Conservation (phyloP, 495 filamentous ascomycete species). For the Penicillium robsamsonii region DNA sequence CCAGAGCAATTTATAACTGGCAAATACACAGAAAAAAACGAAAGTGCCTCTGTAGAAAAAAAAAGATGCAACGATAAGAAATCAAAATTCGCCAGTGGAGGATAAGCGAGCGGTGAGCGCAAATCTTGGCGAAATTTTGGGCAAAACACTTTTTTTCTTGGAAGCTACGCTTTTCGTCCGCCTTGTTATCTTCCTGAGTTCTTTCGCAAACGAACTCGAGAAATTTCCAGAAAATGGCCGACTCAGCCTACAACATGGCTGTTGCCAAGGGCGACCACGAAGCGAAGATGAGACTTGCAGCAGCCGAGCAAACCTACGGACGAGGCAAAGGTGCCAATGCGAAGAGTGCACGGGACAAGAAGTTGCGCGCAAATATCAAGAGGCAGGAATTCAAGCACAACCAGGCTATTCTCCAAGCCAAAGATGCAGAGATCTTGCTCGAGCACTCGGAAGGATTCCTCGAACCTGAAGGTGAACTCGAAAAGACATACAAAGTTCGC, state of each 20-base stretch:
- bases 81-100: slow-evolving; percentile 39
- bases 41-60: slow-evolving; percentile 14
- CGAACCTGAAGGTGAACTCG: slow-evolving; percentile 83
- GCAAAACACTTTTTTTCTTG: slow-evolving; percentile 17
- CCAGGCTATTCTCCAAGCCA: slow-evolving; percentile 73
- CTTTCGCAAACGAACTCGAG: slow-evolving; percentile 14
- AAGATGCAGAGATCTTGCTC: slow-evolving; percentile 92
- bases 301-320: slow-evolving; percentile 79
- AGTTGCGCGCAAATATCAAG: slow-evolving; percentile 76
- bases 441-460: slow-evolving; percentile 86
- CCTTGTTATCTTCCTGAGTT: slow-evolving; percentile 6
- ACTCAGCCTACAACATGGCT: slow-evolving; percentile 28
- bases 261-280: slow-evolving; percentile 34
- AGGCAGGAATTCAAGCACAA: slow-evolving; percentile 78
- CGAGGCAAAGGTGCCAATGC: slow-evolving; percentile 66
- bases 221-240: slow-evolving; percentile 25
- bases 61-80: slow-evolving; percentile 36
- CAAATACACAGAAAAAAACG: slow-evolving; percentile 13
- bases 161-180: slow-evolving; percentile 9
- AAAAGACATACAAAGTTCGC: slow-evolving; percentile 85
- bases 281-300: slow-evolving; percentile 42
- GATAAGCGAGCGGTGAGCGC: slow-evolving; percentile 40
- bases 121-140: slow-evolving; percentile 35
- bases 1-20: neutral
- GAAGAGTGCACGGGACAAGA: slow-evolving; percentile 74